These are phyloP conservation scores for Sordaria brevicollis DNA, from an alignment of 495 filamentous ascomycete genomes.

Conservation along the genomic window DNA sequence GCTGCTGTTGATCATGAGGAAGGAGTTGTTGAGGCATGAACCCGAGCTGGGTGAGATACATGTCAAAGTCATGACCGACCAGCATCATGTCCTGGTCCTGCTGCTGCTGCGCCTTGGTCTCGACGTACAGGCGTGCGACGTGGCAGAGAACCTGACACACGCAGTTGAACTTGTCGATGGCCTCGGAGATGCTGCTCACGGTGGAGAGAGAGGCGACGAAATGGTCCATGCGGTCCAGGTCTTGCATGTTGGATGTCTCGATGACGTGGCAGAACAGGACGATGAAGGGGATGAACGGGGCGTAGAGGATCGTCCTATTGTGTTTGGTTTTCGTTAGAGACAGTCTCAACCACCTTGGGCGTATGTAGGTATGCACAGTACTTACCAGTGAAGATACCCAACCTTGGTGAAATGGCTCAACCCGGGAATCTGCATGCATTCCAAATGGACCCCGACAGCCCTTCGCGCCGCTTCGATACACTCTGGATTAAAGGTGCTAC, in stretches of 20 bases:
- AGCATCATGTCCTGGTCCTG: slow-evolving; percentile 35
- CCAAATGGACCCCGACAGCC: slow-evolving; percentile 43
- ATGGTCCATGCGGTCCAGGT: slow-evolving; percentile 41
- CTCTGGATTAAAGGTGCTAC: slow-evolving; percentile 43
- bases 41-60: slow-evolving; percentile 53
- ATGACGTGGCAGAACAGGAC: slow-evolving; percentile 62
- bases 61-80: slow-evolving; percentile 52
- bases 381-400: slow-evolving; percentile 56
- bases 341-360: not conserved
- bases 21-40: slow-evolving; percentile 37
- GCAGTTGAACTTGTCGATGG: slow-evolving; percentile 47
- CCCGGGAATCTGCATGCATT: slow-evolving; percentile 40
- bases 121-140: slow-evolving; percentile 52
- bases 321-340: not conserved
- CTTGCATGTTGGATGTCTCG: slow-evolving; percentile 34
- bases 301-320: slow-evolving; percentile 50
- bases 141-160: slow-evolving; percentile 51
- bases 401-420: slow-evolving; percentile 34
- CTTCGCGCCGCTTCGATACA: slow-evolving; percentile 50
- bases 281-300: slow-evolving; percentile 60
- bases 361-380: not conserved
- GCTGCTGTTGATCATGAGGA: slow-evolving; percentile 3
- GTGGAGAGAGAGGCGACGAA: slow-evolving; percentile 50
- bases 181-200: slow-evolving; percentile 40
- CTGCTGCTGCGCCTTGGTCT: slow-evolving; percentile 43